Conservation (phyloP, 2,329 filamentous ascomycete species). For the Aureobasidium sp. region DNA sequence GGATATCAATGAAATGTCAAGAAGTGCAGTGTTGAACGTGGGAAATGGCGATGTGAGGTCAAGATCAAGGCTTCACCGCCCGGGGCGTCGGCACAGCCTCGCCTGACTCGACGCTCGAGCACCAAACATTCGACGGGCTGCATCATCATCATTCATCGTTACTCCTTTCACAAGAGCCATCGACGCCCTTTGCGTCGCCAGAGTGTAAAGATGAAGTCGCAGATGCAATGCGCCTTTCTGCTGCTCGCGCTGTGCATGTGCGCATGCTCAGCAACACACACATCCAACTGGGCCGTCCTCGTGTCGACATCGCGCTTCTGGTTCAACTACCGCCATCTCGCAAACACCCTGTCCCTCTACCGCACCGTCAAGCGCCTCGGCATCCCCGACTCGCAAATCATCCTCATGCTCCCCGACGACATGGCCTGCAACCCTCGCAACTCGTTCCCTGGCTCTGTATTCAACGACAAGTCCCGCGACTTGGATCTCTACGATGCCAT, state of each 20-base stretch:
- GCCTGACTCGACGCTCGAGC: background rate
- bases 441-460: slow-evolving; percentile 93
- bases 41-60: background rate
- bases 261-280: slow-evolving; percentile 62
- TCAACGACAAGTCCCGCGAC: slow-evolving; percentile 93
- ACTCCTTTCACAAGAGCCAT: background rate
- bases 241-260: slow-evolving; percentile 18
- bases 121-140: background rate
- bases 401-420: slow-evolving; percentile 98
- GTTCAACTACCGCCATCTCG: slow-evolving; percentile 99
- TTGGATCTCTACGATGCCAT: slow-evolving; percentile 89
- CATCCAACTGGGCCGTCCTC: slow-evolving; percentile 98
- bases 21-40: background rate
- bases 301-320: slow-evolving; percentile 97
- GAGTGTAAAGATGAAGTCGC: background rate
- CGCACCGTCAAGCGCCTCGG: slow-evolving; percentile 95
- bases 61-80: background rate
- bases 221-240: background rate
- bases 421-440: slow-evolving; percentile 99
- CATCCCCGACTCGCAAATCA: slow-evolving; percentile 97
- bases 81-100: background rate
- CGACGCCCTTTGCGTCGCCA: background rate
- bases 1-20: background rate
- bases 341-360: slow-evolving; percentile 95
- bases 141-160: background rate